phyloP scores from a whole-genome alignment of 148 eudicot species.

The Chenopodium formosanum region DNA sequence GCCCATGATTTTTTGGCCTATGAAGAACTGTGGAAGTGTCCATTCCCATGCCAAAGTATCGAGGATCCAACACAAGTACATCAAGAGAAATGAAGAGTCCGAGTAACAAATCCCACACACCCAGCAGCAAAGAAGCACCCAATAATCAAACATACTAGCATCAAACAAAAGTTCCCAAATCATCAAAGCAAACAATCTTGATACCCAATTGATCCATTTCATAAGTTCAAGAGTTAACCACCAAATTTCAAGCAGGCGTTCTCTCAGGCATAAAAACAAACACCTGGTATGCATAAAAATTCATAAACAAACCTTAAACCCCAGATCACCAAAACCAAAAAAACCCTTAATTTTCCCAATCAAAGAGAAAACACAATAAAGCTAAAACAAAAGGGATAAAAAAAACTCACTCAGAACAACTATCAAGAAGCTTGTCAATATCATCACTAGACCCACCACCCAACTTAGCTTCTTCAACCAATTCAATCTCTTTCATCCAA shows the following conservation, averaged over 20 bases:
- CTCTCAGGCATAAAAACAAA: slow-evolving; percentile 24
- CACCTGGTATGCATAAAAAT: slow-evolving; percentile 18
- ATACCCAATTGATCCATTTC: neutral
- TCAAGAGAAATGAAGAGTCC: too few species aligned
- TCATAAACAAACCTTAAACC: neutral
- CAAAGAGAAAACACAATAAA: too few species aligned
- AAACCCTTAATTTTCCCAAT: too few species aligned
- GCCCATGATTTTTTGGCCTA: too few species aligned
- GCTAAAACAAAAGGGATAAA: neutral
- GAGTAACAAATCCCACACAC: too few species aligned
- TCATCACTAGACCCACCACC: slow-evolving; percentile 52
- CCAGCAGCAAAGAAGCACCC: neutral
- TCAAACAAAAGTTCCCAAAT: neutral
- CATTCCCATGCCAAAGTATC: too few species aligned
- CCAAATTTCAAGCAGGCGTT: neutral
- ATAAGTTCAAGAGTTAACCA: neutral
- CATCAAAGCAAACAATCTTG: neutral
- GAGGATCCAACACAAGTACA: too few species aligned
- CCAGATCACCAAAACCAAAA: neutral
- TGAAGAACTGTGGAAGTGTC: too few species aligned
- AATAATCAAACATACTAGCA: neutral
- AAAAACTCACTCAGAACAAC: slow-evolving; percentile 72
- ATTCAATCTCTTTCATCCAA: slow-evolving; percentile 88
- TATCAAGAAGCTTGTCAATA: slow-evolving; percentile 75
- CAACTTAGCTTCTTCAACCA: slow-evolving; percentile 73